These are phyloP conservation scores for Halophytophthora polymorphica DNA, from an alignment of 352 stramenopile genomes.

Conservation along the genomic window DNA sequence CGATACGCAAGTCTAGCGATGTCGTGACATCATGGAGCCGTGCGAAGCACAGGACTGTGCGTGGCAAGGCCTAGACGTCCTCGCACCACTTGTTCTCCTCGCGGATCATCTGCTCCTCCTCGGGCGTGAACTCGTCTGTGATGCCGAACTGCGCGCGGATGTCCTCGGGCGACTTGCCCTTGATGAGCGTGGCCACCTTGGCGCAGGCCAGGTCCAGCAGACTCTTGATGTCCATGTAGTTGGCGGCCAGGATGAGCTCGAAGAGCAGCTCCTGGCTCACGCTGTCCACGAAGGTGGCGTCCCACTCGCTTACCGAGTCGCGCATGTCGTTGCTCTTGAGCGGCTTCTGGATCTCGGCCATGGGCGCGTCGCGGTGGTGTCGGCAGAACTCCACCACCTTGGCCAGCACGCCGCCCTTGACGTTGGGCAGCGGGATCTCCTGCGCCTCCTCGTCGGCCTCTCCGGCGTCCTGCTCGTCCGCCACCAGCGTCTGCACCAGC, in stretches of 20 bases:
- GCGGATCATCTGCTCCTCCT: conserved; percentile 60
- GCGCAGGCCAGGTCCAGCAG: conserved; percentile 58
- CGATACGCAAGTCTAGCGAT: no score
- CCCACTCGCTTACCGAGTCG: conserved; percentile 49
- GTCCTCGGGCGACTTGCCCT: conserved; percentile 63
- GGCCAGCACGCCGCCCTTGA: conserved; percentile 44
- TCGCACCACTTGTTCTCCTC: conserved; percentile 78
- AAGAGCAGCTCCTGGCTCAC: conserved; percentile 57
- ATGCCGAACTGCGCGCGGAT: conserved; percentile 63
- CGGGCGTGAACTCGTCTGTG: conserved; percentile 53
- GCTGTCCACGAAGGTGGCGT: conserved; percentile 53
- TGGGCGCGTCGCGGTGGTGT: conserved; percentile 49
- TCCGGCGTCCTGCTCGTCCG: conserved; percentile 31
- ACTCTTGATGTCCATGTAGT: conserved; percentile 73
- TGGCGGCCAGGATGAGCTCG: conserved; percentile 63
- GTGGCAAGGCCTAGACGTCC: conserved; percentile 20
- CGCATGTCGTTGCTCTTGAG: conserved; percentile 48
- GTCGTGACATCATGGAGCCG: neutral
- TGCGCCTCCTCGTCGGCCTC: conserved; percentile 24
- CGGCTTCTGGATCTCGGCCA: conserved; percentile 63
- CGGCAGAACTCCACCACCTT: conserved; percentile 62
- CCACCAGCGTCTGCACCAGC: conserved; percentile 52
- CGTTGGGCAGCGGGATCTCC: conserved; percentile 60
- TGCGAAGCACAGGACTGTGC: neutral
- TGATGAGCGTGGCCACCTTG: conserved; percentile 57